These are phyloP conservation scores for Cordyceps pruinosa DNA, from an alignment of 2,329 filamentous ascomycete genomes.

Conservation along the genomic window DNA sequence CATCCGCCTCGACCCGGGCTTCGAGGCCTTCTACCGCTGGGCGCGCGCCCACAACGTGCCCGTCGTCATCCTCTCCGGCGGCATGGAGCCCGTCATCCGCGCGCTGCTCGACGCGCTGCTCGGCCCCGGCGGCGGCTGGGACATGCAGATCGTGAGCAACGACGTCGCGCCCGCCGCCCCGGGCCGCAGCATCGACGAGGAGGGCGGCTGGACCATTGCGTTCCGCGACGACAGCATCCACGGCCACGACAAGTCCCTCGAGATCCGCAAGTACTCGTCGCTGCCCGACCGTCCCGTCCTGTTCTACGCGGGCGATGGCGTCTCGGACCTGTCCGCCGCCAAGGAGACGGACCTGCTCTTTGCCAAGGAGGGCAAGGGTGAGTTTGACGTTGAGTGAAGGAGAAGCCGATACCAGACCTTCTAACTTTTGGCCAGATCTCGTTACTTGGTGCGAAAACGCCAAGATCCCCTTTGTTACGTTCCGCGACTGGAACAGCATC, in stretches of 20 bases:
- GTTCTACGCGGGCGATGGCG: slow-evolving; percentile 93
- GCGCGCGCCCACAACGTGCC: slow-evolving; percentile 75
- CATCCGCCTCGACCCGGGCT: slow-evolving; percentile 83
- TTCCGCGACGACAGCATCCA: slow-evolving; percentile 85
- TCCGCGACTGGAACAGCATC: slow-evolving; percentile 78
- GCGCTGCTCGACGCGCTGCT: slow-evolving; percentile 74
- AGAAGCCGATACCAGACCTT: not conserved
- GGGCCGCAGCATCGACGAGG: slow-evolving; percentile 67
- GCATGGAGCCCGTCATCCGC: slow-evolving; percentile 88
- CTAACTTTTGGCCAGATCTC: slow-evolving; percentile 53
- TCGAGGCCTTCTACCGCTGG: slow-evolving; percentile 84
- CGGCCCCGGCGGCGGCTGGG: slow-evolving; percentile 62
- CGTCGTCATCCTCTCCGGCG: slow-evolving; percentile 83
- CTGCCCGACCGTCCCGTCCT: slow-evolving; percentile 72
- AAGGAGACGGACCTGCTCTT: slow-evolving; percentile 90
- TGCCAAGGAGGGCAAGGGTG: slow-evolving; percentile 83
- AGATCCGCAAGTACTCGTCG: slow-evolving; percentile 78
- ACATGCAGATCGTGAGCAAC: slow-evolving; percentile 90
- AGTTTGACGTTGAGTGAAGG: slow-evolving; percentile 18
- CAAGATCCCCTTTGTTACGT: slow-evolving; percentile 79
- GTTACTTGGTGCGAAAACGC: slow-evolving; percentile 80
- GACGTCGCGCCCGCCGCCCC: slow-evolving; percentile 53
- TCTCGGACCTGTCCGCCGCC: slow-evolving; percentile 86
- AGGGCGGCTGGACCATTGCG: slow-evolving; percentile 78
- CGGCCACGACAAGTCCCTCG: slow-evolving; percentile 94